Evolutionary conservation across 495 filamentous ascomycete species (phyloP), one percentile per base, ranked within the genome.

Genomic region (Achaetomiella virescens): DNA sequence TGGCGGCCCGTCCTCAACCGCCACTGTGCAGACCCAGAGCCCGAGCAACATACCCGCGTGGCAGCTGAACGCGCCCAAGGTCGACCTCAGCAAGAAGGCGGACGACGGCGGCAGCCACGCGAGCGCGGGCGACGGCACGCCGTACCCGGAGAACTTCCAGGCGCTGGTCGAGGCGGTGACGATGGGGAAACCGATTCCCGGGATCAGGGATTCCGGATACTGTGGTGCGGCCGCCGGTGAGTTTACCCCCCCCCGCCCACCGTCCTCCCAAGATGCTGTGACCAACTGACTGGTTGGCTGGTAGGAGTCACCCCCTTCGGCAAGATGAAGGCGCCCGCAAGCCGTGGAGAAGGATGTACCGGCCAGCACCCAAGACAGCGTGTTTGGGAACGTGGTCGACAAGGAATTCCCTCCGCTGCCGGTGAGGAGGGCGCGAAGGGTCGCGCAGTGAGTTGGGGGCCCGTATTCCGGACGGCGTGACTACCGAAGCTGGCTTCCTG

Each of bases 161-260:
- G 84, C 92, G 55, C 91, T 98, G 48, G 84, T 96, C 35, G 90
- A 89, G 41, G 82, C 97, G 29, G 89, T 98, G 59, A 87, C 86
- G 4, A 86, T 79, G 18, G 91, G 90, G 41, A 82, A 90, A 66
- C 84, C 86, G 4, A 87, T 98, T 48, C 88, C 90, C 0, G 93
- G 93, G 2, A 95, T 98, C 63, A 84, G 84, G 59, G 78, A 93
- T 98, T 59, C 91, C 95, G 14, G 79, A 89, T 58, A 93, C 84
- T 0, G 79, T 97, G 7, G 78, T 93, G 27, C 72, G 80, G 22
- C 85, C 84, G 2, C 66, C 71, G 41, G 66, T 72, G 20, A 57
- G 68, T 67, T 42, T 27, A 33, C 9, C 21, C 6, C 6, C 22
- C 25, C n/a, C 9, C 18, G 11, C 6, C 3, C 20, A 2, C 8